Base-by-base conservation (phyloP, 2,329 filamentous ascomycete species). In the Bretziella fagacearum region DNA sequence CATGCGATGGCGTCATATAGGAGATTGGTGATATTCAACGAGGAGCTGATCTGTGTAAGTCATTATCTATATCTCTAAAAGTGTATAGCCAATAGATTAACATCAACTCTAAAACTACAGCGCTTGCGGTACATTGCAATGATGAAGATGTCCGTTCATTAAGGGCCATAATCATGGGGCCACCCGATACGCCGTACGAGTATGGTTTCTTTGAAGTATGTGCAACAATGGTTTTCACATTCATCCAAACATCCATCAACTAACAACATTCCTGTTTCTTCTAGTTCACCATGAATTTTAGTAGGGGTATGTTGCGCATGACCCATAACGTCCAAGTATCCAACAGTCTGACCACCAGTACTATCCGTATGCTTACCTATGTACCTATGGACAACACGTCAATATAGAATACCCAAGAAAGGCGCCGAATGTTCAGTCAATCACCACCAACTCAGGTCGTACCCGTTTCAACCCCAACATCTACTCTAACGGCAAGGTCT, bases 391-490 rank as follows among this genome's bases (percentile, higher is more conserved):
- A 26, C 46, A 52, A 32, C 52, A 47, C 26, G 10, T n/a, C 2
- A 20, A n/a, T 52, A 26, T 55, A 85, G 86, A 94, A 2, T 98
- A 98, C 57, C 91, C 91, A 4, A 67, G 72, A 42, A 79, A 76
- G 54, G 71, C 75, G 1, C 77, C 77, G 2, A 53, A 55, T 11
- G 76, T 80, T 22, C 74, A 69, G 20, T 79, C 81, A 22, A 71
- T 79, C 35, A 96, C 91, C 0, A 98, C 89, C 1, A 95, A 96
- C 58, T 69, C 71, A n/a, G 89, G 89, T 8, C 71, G 80, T 50
- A 86, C 81, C 58, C 79, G 91, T 6, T 96, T 96, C 68, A 95
- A 95, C 57, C 91, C 91, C 3, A 98, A 98, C 58, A 94, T 98
- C 52, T 98, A 98, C 59, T 71, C 86, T 1, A 76, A 67, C 43